These are phyloP conservation scores for Arthrinium puccinioides DNA, from an alignment of 2,329 filamentous ascomycete species.

Conservation along the genomic window DNA sequence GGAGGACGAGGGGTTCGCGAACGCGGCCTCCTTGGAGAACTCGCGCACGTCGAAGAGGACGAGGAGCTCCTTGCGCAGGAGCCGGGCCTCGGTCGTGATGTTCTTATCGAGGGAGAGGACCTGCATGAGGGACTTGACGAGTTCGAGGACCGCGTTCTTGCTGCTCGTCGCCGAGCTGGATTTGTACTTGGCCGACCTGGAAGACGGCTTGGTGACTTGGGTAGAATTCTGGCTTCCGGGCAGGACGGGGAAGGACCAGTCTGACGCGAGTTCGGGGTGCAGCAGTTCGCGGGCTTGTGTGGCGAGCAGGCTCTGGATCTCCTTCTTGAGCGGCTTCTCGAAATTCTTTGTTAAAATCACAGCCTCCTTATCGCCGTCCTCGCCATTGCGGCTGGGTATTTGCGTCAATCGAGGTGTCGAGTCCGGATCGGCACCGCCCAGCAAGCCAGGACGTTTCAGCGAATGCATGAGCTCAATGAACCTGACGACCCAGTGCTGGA, in stretches of 20 bases:
- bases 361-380: slow-evolving; percentile 52
- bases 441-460: slow-evolving; percentile 58
- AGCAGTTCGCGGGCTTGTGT: slow-evolving; percentile 84
- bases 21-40: slow-evolving; percentile 82
- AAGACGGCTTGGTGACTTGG: slow-evolving; percentile 9
- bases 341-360: slow-evolving; percentile 75
- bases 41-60: slow-evolving; percentile 90
- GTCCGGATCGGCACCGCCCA: slow-evolving; percentile 36
- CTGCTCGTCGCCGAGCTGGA: slow-evolving; percentile 17
- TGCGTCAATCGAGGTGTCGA: slow-evolving; percentile 51
- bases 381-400: slow-evolving; percentile 47
- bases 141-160: slow-evolving; percentile 74
- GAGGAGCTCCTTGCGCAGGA: slow-evolving; percentile 83
- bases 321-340: slow-evolving; percentile 84
- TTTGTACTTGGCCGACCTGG: slow-evolving; percentile 6
- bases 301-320: slow-evolving; percentile 73
- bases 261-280: slow-evolving; percentile 77
- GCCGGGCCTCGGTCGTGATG: slow-evolving; percentile 78
- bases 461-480: slow-evolving; percentile 93
- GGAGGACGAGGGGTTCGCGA: slow-evolving; percentile 74
- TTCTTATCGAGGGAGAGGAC: slow-evolving; percentile 86
- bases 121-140: slow-evolving; percentile 91
- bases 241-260: slow-evolving; percentile 79
- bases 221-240: slow-evolving; percentile 60
- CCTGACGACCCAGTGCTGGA: slow-evolving; percentile 88